Base-by-base conservation (phyloP, 1,139 yeast species). In the Pichia sp. region DNA sequence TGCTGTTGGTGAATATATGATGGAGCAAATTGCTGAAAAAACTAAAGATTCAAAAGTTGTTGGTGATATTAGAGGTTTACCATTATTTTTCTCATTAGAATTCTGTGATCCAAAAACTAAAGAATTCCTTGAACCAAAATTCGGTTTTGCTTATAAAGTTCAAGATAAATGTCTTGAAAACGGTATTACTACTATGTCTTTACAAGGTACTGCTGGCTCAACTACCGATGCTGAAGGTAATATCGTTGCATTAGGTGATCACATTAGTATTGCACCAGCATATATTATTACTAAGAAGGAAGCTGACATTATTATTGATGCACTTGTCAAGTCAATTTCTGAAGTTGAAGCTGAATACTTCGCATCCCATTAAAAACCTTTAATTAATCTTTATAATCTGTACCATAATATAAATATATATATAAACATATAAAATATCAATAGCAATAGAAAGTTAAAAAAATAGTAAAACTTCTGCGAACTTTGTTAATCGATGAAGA, bases 1-100 rank as follows among this genome's bases (percentile, higher is more conserved):
- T 55, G 68, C 70, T 48, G 69, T 63, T 56, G 86, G 85, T 56
- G 70, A 65, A 52, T 67, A 71, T 53, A 64, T 80, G 64, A 82
- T 81, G 53, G 63, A 63, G 34, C 64, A 63, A 48, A 64, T 79
- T 48, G 60, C 58, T 36, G 63, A 64, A 36, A 66, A 65, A 40
- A 63, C 74, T 37, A 57, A 66, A 25, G 62, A 60, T 34, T 60
- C 64, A 36, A 68, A 67, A 51, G 70, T 73, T 45, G 76, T 71
- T 37, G 84, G 83, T 53, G 81, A 79, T 54, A 73, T 79, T 41
- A 74, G 85, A 66, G 85, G 85, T 40, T 63, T 74, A 52, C 84
- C 84, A 52, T 78, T 80, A 27, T 80, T 80, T 65, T 77, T 83
- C 78, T 68, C 79, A 5, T 57, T 79, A 50, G 85, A 80, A 62